These are phyloP conservation scores for Catharanthus roseus DNA, from an alignment of 257 asterid genomes.

Conservation along the genomic window DNA sequence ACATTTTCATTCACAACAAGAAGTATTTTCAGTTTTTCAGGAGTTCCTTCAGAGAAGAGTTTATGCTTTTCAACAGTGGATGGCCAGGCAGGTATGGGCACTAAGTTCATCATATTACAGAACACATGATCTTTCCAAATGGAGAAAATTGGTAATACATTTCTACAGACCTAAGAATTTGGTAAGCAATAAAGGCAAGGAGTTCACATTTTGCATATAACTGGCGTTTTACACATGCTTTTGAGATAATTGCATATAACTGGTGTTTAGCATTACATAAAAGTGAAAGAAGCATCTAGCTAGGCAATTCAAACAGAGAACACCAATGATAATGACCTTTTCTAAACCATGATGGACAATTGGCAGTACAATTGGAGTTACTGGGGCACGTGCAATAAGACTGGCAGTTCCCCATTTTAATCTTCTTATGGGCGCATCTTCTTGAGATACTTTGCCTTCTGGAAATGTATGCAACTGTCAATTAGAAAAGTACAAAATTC, in stretches of 20 bases:
- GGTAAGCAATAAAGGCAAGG: not conserved
- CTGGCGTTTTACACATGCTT: not conserved
- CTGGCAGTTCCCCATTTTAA: slow-evolving; percentile 99
- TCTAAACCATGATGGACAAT: slow-evolving; percentile 86
- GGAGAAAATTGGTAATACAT: not conserved
- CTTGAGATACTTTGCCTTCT: slow-evolving; percentile 97
- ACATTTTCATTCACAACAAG: not conserved
- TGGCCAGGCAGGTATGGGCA: not conserved
- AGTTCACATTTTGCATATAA: not conserved
- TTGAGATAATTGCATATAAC: not conserved
- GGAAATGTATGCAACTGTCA: slow-evolving; percentile 95
- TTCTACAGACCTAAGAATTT: not conserved
- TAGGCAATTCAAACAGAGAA: not conserved
- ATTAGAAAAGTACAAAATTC: slow-evolving; percentile 22
- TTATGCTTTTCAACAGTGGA: not conserved
- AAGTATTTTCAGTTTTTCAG: not conserved
- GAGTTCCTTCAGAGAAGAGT: not conserved
- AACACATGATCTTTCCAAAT: not conserved
- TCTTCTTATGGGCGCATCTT: slow-evolving; percentile 77
- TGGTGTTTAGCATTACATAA: not conserved
- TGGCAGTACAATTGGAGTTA: slow-evolving; percentile 91
- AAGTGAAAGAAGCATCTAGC: slow-evolving; percentile 2
- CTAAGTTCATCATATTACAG: not conserved
- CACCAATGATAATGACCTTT: slow-evolving; percentile 43
- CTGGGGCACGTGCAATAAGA: slow-evolving; percentile 91